Evolutionary conservation across 2,329 filamentous ascomycete species (phyloP).

Genomic region (Fusarium coffeatum): DNA sequence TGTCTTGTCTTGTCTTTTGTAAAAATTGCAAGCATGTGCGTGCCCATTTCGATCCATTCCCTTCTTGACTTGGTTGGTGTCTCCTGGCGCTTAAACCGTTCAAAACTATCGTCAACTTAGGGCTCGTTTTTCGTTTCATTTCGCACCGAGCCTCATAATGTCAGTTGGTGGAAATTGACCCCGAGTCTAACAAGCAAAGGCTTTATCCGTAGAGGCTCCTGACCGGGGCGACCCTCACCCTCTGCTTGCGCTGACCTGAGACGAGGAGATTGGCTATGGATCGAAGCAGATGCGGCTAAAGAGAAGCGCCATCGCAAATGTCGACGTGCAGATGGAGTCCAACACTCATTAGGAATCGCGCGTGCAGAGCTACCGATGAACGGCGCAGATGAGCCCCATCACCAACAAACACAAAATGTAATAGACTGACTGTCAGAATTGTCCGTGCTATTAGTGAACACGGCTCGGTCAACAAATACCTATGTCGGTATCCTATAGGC

Average conservation of each 20-base stretch:
- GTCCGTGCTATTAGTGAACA: slow-evolving; percentile 17
- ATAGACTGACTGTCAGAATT: slow-evolving; percentile 15
- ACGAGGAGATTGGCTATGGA: slow-evolving; percentile 44
- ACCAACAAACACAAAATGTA: slow-evolving; percentile 14
- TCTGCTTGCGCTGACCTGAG: slow-evolving; percentile 38
- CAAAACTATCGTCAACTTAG: slow-evolving; percentile 6
- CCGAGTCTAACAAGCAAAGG: not conserved
- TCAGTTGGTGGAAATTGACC: slow-evolving; percentile 20
- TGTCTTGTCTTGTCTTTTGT: slow-evolving; percentile 23
- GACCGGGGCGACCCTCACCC: slow-evolving; percentile 32
- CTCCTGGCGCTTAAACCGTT: slow-evolving; percentile 15
- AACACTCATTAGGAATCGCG: slow-evolving; percentile 36
- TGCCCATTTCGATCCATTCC: slow-evolving; percentile 21
- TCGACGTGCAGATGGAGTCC: slow-evolving; percentile 38
- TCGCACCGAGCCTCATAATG: slow-evolving; percentile 15
- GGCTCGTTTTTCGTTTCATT: slow-evolving; percentile 25
- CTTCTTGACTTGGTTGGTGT: slow-evolving; percentile 4
- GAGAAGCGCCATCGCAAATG: slow-evolving; percentile 39
- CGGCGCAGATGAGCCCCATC: slow-evolving; percentile 24
- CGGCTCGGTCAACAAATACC: slow-evolving; percentile 9
- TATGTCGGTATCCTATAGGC: slow-evolving; percentile 6
- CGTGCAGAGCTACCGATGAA: slow-evolving; percentile 8
- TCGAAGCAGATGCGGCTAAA: slow-evolving; percentile 44
- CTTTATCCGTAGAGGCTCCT: slow-evolving; percentile 19
- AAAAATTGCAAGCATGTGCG: slow-evolving; percentile 27